A percentile compares a stretch with the other conserved stretches of the same genome.
Evolutionary conservation across 805 yeast species (phyloP).

Genomic region (Candida boleticola): DNA sequence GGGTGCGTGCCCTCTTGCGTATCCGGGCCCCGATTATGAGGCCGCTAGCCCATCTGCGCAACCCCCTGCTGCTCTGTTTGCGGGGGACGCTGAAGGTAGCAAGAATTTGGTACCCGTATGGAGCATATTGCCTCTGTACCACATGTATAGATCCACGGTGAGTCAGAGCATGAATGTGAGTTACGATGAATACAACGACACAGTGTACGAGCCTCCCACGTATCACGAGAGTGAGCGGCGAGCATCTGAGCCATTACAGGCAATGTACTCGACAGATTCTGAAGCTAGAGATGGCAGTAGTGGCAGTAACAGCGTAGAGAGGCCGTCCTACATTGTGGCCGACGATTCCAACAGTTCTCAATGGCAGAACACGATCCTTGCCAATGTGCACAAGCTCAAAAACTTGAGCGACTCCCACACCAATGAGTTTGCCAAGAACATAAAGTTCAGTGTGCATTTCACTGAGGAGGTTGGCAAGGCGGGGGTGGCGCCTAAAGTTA

Average conservation of each 20-base stretch:
- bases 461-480: conserved; percentile 32
- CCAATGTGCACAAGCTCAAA: conserved; percentile 32
- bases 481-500: conserved; percentile 23
- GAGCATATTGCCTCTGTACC: conserved; percentile 40
- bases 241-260: not conserved
- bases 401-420: conserved; percentile 27
- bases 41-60: too few relatives aligned
- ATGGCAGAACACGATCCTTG: conserved; percentile 40
- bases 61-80: too few relatives aligned
- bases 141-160: conserved; percentile 26
- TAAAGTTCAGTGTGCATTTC: conserved; percentile 28
- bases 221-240: conserved; percentile 11
- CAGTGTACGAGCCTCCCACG: conserved; percentile 17
- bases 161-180: conserved; percentile 13
- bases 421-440: conserved; percentile 23
- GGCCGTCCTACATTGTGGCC: too few relatives aligned
- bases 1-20: too few relatives aligned
- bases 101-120: too few relatives aligned
- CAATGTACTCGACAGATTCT: not conserved
- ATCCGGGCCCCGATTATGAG: too few relatives aligned
- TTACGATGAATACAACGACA: conserved; percentile 8
- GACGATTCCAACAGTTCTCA: too few relatives aligned
- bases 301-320: too few relatives aligned
- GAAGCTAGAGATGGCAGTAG: not conserved
- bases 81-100: too few relatives aligned